phyloP scores from a whole-genome alignment of 2,329 filamentous ascomycete genomes.

The Aureobasidium leucospermi region DNA sequence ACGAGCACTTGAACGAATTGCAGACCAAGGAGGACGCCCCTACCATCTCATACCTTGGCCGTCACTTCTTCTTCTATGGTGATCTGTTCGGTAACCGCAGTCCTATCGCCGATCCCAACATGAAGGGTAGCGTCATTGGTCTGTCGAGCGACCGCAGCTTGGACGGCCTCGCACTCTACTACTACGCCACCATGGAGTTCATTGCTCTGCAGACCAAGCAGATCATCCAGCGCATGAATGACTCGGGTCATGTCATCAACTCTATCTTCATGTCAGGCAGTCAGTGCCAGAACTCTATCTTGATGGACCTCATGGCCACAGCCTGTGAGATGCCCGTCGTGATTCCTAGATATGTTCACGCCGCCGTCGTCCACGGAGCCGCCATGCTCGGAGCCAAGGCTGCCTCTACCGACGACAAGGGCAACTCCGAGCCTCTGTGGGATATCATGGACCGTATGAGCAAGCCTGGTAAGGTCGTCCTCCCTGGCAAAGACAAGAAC shows the following conservation, averaged over 20 bases:
- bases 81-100: slow-evolving; percentile 96
- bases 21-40: slow-evolving; percentile 62
- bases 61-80: slow-evolving; percentile 98
- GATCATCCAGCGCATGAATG: slow-evolving; percentile 92
- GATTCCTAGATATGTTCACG: slow-evolving; percentile 88
- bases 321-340: slow-evolving; percentile 87
- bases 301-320: slow-evolving; percentile 87
- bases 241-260: slow-evolving; percentile 73
- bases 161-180: slow-evolving; percentile 81
- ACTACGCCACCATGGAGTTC: slow-evolving; percentile 96
- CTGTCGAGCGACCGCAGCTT: slow-evolving; percentile 79
- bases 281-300: slow-evolving; percentile 89
- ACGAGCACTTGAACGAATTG: slow-evolving; percentile 75
- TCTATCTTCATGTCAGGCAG: slow-evolving; percentile 99
- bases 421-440: slow-evolving; percentile 83
- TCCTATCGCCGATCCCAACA: slow-evolving; percentile 83
- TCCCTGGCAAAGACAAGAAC: slow-evolving; percentile 61
- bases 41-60: slow-evolving; percentile 73
- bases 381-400: slow-evolving; percentile 98
- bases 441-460: slow-evolving; percentile 97
- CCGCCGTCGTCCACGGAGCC: slow-evolving; percentile 93
- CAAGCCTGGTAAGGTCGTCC: slow-evolving; percentile 79
- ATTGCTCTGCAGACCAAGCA: slow-evolving; percentile 95
- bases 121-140: slow-evolving; percentile 85
- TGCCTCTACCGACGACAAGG: slow-evolving; percentile 70